phyloP scores from a whole-genome alignment of 2,329 filamentous ascomycete genomes.

The Aspergillus udagawae region DNA sequence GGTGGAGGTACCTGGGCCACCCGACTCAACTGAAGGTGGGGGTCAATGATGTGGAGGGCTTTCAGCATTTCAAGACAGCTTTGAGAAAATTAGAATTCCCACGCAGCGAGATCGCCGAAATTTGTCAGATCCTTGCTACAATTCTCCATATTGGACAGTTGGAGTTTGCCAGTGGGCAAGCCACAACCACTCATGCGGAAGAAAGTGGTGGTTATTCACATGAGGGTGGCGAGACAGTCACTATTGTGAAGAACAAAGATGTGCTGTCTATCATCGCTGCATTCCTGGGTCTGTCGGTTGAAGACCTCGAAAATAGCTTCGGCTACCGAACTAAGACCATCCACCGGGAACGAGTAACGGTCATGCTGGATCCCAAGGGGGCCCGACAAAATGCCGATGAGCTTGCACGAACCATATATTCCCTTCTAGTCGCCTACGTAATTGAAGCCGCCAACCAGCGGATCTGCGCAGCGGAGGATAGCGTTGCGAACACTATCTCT shows the following conservation, averaged over 20 bases:
- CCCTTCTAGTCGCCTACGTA: conserved; percentile 86
- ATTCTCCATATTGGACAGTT: conserved; percentile 98
- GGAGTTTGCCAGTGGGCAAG: conserved; percentile 79
- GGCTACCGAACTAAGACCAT: conserved; percentile 97
- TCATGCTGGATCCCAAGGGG: conserved; percentile 91
- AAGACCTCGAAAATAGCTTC: conserved; percentile 80
- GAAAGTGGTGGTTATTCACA: conserved; percentile 96
- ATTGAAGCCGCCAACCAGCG: conserved; percentile 90
- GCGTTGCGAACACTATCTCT: conserved; percentile 88
- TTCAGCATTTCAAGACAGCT: conserved; percentile 96
- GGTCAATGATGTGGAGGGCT: conserved; percentile 92
- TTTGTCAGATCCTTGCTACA: conserved; percentile 88
- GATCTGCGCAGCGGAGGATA: conserved; percentile 80
- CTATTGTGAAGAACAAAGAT: conserved; percentile 90
- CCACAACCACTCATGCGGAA: conserved; percentile 74
- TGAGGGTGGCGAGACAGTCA: conserved; percentile 82
- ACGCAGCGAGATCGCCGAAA: conserved; percentile 87
- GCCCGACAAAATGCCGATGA: conserved; percentile 91
- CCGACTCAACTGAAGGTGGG: conserved; percentile 96
- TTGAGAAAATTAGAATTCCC: conserved; percentile 92
- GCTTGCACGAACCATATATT: conserved; percentile 87
- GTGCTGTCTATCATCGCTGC: conserved; percentile 80
- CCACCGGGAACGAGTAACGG: conserved; percentile 92
- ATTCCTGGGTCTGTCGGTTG: conserved; percentile 81
- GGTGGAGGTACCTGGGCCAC: conserved; percentile 95